Evolutionary conservation across 2,329 filamentous ascomycete species (phyloP).

Genomic region (Nothomitra cinnamomea): DNA sequence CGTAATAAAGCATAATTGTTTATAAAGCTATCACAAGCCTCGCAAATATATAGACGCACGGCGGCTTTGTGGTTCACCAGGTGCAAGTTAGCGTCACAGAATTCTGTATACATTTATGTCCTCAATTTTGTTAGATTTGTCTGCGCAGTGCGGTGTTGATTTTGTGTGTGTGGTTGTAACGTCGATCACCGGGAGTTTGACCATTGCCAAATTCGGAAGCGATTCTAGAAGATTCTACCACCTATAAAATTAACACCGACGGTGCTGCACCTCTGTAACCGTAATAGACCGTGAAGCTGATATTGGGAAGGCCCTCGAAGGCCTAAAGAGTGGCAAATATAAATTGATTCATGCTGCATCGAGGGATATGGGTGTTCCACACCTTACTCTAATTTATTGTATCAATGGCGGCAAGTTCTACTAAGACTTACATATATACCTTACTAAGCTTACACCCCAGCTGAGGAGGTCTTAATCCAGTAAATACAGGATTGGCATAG

Average conservation of each 20-base stretch:
- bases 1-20: no score
- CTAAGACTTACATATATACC: background rate
- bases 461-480: background rate
- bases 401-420: background rate
- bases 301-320: background rate
- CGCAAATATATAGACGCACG: no score
- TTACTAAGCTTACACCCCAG: background rate
- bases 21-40: no score
- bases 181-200: no score
- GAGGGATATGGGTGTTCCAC: background rate
- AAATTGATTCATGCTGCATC: background rate
- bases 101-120: no score
- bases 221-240: no score
- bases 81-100: no score
- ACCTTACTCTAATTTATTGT: background rate
- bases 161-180: no score
- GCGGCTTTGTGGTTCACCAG: no score
- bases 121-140: no score
- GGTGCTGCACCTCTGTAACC: background rate
- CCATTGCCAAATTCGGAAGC: no score
- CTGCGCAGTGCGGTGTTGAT: no score
- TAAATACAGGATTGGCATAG: background rate
- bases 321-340: background rate
- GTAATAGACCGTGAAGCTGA: background rate
- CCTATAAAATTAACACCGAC: background rate